A percentile compares a stretch with the other conserved stretches of the same genome.
These are phyloP conservation scores for Populus hybrid DNA, from an alignment of 441 rosid species.

Conservation along the genomic window DNA sequence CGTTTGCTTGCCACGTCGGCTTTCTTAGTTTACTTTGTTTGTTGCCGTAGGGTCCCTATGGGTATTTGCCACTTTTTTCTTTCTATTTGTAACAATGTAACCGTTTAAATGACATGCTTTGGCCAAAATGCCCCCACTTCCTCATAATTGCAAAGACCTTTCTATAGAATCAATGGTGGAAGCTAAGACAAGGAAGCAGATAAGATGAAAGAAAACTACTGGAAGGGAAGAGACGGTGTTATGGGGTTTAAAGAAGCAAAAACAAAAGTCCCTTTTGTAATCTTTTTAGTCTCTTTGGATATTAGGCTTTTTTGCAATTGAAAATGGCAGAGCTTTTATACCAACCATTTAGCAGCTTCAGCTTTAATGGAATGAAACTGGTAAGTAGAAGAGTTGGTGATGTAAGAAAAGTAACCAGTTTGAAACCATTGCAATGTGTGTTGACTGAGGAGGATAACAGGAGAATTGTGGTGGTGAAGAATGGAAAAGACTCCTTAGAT, in stretches of 20 bases:
- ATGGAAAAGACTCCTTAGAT: constrained; percentile 51
- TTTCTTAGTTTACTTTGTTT: neutral
- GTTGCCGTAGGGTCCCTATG: neutral
- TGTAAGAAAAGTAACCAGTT: constrained; percentile 16
- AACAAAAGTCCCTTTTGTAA: neutral
- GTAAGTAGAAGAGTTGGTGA: constrained; percentile 19
- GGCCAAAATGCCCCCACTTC: neutral
- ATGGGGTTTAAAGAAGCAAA: neutral
- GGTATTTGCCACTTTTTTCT: neutral
- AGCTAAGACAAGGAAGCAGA: constrained; percentile 12
- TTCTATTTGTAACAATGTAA: neutral
- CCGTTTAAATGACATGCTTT: neutral
- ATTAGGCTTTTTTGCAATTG: neutral
- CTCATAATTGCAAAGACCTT: neutral
- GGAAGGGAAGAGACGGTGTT: neutral
- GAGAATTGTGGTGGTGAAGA: constrained; percentile 38
- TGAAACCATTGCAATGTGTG: constrained; percentile 32
- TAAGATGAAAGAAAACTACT: neutral
- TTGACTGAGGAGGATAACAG: constrained; percentile 30
- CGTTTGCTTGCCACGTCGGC: neutral
- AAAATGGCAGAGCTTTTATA: constrained; percentile 38
- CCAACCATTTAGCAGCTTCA: constrained; percentile 29
- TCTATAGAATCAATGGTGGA: constrained; percentile 14
- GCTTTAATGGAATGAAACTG: constrained; percentile 22
- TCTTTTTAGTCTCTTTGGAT: neutral